Evolutionary conservation across 2,329 filamentous ascomycete species (phyloP).

Genomic region (Colletotrichum melonis): DNA sequence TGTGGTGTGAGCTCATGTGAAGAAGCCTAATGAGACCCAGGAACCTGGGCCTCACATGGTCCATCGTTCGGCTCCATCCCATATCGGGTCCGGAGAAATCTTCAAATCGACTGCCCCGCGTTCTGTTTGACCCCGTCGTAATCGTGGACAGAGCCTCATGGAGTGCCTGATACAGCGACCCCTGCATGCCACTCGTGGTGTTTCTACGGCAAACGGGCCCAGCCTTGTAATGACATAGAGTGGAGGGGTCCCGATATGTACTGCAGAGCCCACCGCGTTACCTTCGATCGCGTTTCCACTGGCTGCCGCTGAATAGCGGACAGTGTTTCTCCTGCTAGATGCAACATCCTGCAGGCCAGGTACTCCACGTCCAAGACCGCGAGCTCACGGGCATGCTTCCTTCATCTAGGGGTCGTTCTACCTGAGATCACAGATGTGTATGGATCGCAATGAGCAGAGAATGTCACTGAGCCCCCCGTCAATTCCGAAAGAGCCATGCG

Average conservation of each 20-base stretch:
- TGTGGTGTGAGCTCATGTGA: not conserved
- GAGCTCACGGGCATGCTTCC: not conserved
- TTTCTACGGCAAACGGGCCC: not conserved
- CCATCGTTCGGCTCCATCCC: not conserved
- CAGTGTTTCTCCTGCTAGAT: slow-evolving; percentile 5
- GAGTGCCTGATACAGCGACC: not conserved
- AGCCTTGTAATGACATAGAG: slow-evolving; percentile 1
- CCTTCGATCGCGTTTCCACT: not conserved
- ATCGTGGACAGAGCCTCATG: not conserved
- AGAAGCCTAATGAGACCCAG: not conserved
- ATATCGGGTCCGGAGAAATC: not conserved
- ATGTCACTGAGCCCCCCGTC: not conserved
- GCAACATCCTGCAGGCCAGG: not conserved
- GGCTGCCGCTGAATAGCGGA: not conserved
- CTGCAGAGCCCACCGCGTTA: slow-evolving; percentile 11
- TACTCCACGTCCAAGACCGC: not conserved
- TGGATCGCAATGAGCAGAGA: not conserved
- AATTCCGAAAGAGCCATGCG: not conserved
- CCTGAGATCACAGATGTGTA: not conserved
- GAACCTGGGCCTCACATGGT: not conserved
- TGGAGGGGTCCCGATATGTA: not conserved
- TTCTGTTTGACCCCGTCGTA: not conserved
- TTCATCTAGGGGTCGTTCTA: not conserved
- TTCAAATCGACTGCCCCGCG: not conserved
- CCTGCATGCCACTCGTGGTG: not conserved